phyloP scores from a whole-genome alignment of 192 early-diverging fungal genomes.

The Entophlyctis helioformis region DNA sequence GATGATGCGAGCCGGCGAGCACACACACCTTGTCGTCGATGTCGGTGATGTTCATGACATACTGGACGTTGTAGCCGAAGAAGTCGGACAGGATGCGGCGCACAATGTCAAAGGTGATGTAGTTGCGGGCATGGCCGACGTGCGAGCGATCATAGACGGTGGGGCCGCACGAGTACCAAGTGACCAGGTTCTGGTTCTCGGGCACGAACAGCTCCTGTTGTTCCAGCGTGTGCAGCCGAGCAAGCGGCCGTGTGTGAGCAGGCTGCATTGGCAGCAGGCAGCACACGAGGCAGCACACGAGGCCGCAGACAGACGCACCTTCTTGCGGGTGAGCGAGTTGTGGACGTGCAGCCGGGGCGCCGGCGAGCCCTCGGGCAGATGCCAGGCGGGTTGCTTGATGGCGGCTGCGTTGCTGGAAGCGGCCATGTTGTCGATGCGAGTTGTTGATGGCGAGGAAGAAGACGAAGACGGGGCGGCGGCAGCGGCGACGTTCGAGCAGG shows the following conservation, averaged over 20 bases:
- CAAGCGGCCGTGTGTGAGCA: not conserved
- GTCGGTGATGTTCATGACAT: constrained; percentile 97
- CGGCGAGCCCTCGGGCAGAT: constrained; percentile 26
- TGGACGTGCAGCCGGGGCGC: constrained; percentile 52
- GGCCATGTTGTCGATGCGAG: too few relatives aligned
- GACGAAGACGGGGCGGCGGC: too few relatives aligned
- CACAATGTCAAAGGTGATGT: constrained; percentile 86
- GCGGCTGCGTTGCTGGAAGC: too few relatives aligned
- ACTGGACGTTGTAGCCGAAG: constrained; percentile 84
- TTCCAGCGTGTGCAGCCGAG: too few relatives aligned
- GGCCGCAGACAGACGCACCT: constrained; percentile 32
- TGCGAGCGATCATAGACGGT: constrained; percentile 95
- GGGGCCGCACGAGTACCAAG: constrained; percentile 97
- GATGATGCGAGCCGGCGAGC: too few relatives aligned
- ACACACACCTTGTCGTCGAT: constrained; percentile 99
- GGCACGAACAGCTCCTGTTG: constrained; percentile 87
- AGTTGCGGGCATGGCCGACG: constrained; percentile 92
- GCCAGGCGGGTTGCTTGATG: constrained; percentile 58
- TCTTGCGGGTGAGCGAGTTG: constrained; percentile 81
- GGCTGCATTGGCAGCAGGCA: not conserved
- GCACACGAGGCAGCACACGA: not conserved
- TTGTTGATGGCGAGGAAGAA: too few relatives aligned
- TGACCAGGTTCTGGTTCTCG: constrained; percentile 61
- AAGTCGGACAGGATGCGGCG: constrained; percentile 90
- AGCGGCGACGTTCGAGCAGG: too few relatives aligned